Percentiles rank a stretch among this genome's conserved stretches.
Conservation (phyloP, 495 filamentous ascomycete species). For the Cudoniella acicularis region DNA sequence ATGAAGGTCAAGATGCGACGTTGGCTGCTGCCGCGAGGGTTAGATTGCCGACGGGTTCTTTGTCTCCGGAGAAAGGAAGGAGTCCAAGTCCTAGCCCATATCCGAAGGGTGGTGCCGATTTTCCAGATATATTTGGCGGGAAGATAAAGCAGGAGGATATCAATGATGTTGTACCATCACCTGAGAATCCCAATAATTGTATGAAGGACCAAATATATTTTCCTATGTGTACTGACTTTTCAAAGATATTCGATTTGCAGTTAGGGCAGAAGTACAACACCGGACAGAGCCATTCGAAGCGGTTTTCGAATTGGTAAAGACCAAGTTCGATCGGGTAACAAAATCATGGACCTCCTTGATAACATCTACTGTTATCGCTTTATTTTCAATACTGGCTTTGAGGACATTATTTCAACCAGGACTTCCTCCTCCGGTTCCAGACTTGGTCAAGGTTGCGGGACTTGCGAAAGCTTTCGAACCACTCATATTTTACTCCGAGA, state of each 20-base stretch:
- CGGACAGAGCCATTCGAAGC: slow-evolving; percentile 80
- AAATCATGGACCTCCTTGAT: slow-evolving; percentile 65
- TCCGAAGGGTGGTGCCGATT: slow-evolving; percentile 22
- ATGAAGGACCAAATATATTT: slow-evolving; percentile 13
- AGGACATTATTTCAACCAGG: slow-evolving; percentile 67
- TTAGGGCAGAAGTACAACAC: slow-evolving; percentile 83
- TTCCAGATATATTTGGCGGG: slow-evolving; percentile 21
- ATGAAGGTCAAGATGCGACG: slow-evolving; percentile 34
- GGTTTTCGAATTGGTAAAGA: slow-evolving; percentile 59
- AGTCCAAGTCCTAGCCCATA: slow-evolving; percentile 36
- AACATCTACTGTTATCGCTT: slow-evolving; percentile 44
- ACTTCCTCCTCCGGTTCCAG: slow-evolving; percentile 65
- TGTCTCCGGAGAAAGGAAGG: slow-evolving; percentile 46
- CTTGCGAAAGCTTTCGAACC: slow-evolving; percentile 88
- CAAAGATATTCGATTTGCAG: slow-evolving; percentile 79
- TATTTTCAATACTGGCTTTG: slow-evolving; percentile 57
- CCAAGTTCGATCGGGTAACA: slow-evolving; percentile 50
- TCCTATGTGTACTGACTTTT: slow-evolving; percentile 7
- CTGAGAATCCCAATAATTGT: slow-evolving; percentile 26
- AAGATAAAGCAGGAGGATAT: slow-evolving; percentile 14
- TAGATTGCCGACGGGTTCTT: slow-evolving; percentile 46
- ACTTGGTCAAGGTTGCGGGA: slow-evolving; percentile 84
- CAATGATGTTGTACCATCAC: slow-evolving; percentile 7
- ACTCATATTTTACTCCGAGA: slow-evolving; percentile 86
- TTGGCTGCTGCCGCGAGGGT: slow-evolving; percentile 46